A percentile compares a stretch with the other conserved stretches of the same genome.
phyloP scores from a whole-genome alignment of 495 filamentous ascomycete species.

The Annulohypoxylon nitens region DNA sequence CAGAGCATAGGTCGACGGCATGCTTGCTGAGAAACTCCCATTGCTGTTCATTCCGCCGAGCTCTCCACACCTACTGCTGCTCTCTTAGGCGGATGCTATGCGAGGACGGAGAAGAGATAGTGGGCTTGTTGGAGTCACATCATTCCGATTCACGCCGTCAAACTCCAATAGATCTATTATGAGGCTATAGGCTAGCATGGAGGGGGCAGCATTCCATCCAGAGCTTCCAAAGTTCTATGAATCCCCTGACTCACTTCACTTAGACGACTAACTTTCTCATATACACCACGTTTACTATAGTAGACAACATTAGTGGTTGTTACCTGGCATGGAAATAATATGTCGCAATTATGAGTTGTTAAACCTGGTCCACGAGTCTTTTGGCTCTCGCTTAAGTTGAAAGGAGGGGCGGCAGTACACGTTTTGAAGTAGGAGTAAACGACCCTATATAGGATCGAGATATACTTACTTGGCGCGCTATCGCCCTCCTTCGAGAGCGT shows the following conservation, averaged over 20 bases:
- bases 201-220: constrained; percentile 18
- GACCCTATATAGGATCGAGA: constrained; percentile 5
- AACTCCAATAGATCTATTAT: constrained; percentile 40
- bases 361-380: background rate
- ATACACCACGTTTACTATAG: constrained; percentile 43
- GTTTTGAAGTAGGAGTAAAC: constrained; percentile 8
- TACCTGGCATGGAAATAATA: constrained; percentile 1
- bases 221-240: background rate
- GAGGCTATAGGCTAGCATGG: constrained; percentile 42
- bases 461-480: constrained; percentile 35
- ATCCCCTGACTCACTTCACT: constrained; percentile 11
- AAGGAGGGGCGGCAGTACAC: constrained; percentile 21
- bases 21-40: constrained; percentile 32
- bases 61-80: constrained; percentile 40
- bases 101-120: constrained; percentile 35
- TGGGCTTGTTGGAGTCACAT: constrained; percentile 25
- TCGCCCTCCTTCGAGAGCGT: constrained; percentile 21
- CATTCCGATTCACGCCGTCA: constrained; percentile 19
- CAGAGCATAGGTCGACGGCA: constrained; percentile 11
- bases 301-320: constrained; percentile 19
- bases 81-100: constrained; percentile 35
- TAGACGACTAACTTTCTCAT: constrained; percentile 47
- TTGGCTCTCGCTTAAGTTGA: constrained; percentile 7
- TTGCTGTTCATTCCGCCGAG: constrained; percentile 23
- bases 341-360: constrained; percentile 20